These are phyloP conservation scores for Imleria badia DNA, from an alignment of 768 basidiomycete genomes.

Conservation along the genomic window DNA sequence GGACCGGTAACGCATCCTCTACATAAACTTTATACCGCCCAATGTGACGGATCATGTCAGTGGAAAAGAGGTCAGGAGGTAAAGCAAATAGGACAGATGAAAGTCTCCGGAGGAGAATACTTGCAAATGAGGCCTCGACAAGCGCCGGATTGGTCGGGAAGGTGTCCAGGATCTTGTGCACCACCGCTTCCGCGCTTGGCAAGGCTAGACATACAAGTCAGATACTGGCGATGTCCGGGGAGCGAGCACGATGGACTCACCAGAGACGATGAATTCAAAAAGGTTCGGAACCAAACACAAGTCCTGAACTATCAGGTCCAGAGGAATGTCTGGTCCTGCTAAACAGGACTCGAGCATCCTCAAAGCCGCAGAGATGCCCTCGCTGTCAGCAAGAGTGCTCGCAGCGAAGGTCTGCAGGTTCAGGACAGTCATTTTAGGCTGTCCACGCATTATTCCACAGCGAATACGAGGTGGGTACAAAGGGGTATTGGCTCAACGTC, in stretches of 20 bases:
- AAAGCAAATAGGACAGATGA: conserved; percentile 26
- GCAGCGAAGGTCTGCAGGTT: conserved; percentile 20
- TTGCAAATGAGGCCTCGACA: conserved; percentile 21
- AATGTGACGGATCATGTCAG: conserved; percentile 11
- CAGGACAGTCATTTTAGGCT: conserved; percentile 5
- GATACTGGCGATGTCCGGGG: background rate
- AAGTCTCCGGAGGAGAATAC: conserved; percentile 25
- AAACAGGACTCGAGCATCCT: conserved; percentile 26
- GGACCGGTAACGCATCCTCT: conserved; percentile 22
- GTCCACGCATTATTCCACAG: background rate
- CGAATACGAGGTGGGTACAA: background rate
- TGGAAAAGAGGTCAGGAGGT: conserved; percentile 15
- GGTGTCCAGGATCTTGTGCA: conserved; percentile 29
- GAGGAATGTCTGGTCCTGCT: conserved; percentile 15
- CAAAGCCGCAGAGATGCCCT: conserved; percentile 18
- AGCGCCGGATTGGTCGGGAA: conserved; percentile 32
- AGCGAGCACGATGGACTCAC: conserved; percentile 9
- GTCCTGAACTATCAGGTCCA: conserved; percentile 28
- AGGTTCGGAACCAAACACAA: conserved; percentile 26
- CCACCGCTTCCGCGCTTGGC: conserved; percentile 13
- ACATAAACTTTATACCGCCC: conserved; percentile 22
- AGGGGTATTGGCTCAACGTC: background rate
- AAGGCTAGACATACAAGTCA: conserved; percentile 10
- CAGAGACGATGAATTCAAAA: conserved; percentile 33
- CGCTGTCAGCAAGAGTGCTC: conserved; percentile 14